Percentiles rank a stretch among this genome's conserved stretches.
phyloP scores from a whole-genome alignment of 306 rosid species.

The Prunus mira region DNA sequence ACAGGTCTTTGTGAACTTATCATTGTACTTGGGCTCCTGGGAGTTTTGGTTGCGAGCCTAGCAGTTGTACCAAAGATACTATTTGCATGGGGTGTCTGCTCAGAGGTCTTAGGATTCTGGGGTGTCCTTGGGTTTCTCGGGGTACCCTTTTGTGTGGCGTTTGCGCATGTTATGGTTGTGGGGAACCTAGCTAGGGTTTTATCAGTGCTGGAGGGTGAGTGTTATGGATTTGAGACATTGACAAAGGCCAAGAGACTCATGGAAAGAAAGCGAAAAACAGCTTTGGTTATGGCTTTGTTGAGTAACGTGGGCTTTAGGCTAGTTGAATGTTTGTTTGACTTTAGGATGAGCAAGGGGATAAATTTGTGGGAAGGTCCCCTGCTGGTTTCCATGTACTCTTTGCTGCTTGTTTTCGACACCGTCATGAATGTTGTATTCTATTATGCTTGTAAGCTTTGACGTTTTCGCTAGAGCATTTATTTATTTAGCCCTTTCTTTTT shows the following conservation, averaged over 20 bases:
- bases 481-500: too few species aligned
- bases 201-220: constrained; percentile 21
- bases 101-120: constrained; percentile 18
- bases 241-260: constrained; percentile 19
- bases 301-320: constrained; percentile 21
- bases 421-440: constrained; percentile 28
- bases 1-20: constrained; percentile 22
- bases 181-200: constrained; percentile 28
- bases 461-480: too few species aligned
- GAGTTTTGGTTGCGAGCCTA: constrained; percentile 8
- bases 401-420: constrained; percentile 17
- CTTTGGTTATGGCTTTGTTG: constrained; percentile 21
- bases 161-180: constrained; percentile 25
- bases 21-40: constrained; percentile 19
- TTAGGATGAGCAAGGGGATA: constrained; percentile 24
- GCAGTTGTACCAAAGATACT: constrained; percentile 17
- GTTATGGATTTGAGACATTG: constrained; percentile 23
- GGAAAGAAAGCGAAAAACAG: constrained; percentile 21
- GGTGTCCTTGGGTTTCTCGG: constrained; percentile 23
- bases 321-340: constrained; percentile 23
- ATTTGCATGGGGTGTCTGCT: not conserved
- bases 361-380: constrained; percentile 26
- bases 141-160: constrained; percentile 23
- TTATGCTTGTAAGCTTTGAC: constrained; percentile 25
- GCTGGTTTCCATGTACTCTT: constrained; percentile 33